Evolutionary conservation across 2,329 filamentous ascomycete genomes (phyloP).

Genomic region (Rasamsonia emersonii): DNA sequence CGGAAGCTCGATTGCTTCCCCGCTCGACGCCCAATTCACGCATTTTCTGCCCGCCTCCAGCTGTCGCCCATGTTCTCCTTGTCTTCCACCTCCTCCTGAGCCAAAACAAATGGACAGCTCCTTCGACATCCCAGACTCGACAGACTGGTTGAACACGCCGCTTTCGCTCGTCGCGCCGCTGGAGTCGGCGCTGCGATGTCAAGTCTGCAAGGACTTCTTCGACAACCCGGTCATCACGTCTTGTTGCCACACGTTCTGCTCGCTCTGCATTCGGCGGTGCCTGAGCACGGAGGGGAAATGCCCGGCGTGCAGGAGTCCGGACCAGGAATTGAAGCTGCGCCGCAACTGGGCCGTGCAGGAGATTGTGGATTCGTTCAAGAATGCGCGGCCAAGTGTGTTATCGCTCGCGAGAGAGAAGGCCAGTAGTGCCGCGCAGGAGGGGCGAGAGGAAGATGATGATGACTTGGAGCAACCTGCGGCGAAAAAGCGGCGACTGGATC

Average conservation of each 20-base stretch:
- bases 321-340: conserved; percentile 77
- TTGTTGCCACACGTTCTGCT: conserved; percentile 95
- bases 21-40: background rate
- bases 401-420: conserved; percentile 54
- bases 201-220: conserved; percentile 98
- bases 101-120: conserved; percentile 23
- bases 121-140: conserved; percentile 35
- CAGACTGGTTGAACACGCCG: conserved; percentile 42
- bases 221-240: conserved; percentile 89
- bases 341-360: conserved; percentile 82
- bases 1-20: background rate
- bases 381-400: conserved; percentile 54
- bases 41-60: too few species aligned
- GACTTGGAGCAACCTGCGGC: conserved; percentile 19
- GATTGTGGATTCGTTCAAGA: conserved; percentile 68
- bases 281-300: conserved; percentile 78
- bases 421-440: conserved; percentile 42
- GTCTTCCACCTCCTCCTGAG: conserved; percentile 1
- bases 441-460: conserved; percentile 39
- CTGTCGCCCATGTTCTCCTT: background rate
- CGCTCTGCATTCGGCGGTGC: conserved; percentile 82
- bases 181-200: conserved; percentile 81
- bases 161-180: conserved; percentile 42
- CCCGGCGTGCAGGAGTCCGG: conserved; percentile 67
- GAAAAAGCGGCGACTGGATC: conserved; percentile 30